phyloP scores from a whole-genome alignment of 2,329 filamentous ascomycete species.

The Erysiphe neolycopersici region DNA sequence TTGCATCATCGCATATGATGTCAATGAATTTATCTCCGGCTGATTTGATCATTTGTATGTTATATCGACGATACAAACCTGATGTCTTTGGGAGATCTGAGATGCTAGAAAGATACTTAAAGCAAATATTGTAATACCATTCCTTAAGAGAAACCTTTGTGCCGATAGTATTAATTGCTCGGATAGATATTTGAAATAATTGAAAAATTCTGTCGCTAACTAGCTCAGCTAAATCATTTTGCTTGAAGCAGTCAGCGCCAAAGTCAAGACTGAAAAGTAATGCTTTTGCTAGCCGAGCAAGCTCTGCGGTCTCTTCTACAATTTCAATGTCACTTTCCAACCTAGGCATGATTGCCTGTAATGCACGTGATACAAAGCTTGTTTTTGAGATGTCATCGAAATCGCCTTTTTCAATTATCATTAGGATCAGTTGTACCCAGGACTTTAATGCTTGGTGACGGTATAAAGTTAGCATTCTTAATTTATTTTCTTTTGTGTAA shows the following conservation, averaged over 20 bases:
- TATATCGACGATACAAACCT: slow-evolving; percentile 21
- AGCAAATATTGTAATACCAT: slow-evolving; percentile 76
- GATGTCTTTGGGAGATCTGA: slow-evolving; percentile 24
- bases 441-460: slow-evolving; percentile 46
- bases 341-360: slow-evolving; percentile 72
- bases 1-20: slow-evolving; percentile 77
- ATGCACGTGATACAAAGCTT: slow-evolving; percentile 57
- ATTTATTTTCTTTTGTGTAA: slow-evolving; percentile 35
- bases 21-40: slow-evolving; percentile 64
- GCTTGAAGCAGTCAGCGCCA: slow-evolving; percentile 16
- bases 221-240: slow-evolving; percentile 33
- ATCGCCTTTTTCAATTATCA: slow-evolving; percentile 61
- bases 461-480: slow-evolving; percentile 22
- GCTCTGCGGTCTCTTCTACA: slow-evolving; percentile 41
- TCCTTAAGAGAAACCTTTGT: slow-evolving; percentile 48
- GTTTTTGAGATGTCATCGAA: slow-evolving; percentile 46
- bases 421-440: slow-evolving; percentile 63
- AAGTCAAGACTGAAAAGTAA: slow-evolving; percentile 47
- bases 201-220: slow-evolving; percentile 77
- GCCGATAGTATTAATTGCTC: slow-evolving; percentile 49
- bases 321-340: slow-evolving; percentile 51
- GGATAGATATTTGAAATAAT: slow-evolving; percentile 66
- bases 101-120: slow-evolving; percentile 55
- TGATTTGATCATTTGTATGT: slow-evolving; percentile 43
- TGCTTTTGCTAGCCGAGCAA: slow-evolving; percentile 50